Conservation (phyloP, 2,329 filamentous ascomycete species). For the Malbranchea cinnamomea region DNA sequence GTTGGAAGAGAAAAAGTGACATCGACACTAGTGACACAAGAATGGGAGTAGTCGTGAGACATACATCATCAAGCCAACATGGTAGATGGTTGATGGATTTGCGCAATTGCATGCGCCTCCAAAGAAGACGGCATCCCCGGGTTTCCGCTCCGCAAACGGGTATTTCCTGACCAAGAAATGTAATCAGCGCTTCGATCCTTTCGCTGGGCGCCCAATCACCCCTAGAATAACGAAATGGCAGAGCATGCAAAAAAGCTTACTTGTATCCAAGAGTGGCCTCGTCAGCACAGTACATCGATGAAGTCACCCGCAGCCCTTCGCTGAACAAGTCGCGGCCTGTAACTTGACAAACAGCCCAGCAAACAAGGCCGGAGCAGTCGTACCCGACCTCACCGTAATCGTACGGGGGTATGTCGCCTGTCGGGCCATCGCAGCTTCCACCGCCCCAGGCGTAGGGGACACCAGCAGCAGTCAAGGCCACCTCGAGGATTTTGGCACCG, state of each 20-base stretch:
- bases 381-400: slow-evolving; percentile 15
- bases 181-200: too few relatives aligned
- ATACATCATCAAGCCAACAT: slow-evolving; percentile 14
- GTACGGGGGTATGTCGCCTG: slow-evolving; percentile 13
- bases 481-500: slow-evolving; percentile 27
- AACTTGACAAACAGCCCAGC: slow-evolving; percentile 17
- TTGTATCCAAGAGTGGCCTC: slow-evolving; percentile 12
- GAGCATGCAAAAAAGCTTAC: slow-evolving; percentile 7
- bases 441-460: slow-evolving; percentile 20
- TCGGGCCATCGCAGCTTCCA: slow-evolving; percentile 15
- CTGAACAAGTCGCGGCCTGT: slow-evolving; percentile 16
- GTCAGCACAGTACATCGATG: slow-evolving; percentile 15
- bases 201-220: too few relatives aligned
- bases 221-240: background rate
- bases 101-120: slow-evolving; percentile 6
- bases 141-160: slow-evolving; percentile 11
- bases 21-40: slow-evolving; percentile 17
- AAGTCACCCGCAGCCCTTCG: slow-evolving; percentile 13
- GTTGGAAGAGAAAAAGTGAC: too few relatives aligned
- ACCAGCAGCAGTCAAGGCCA: slow-evolving; percentile 34
- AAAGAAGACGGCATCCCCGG: slow-evolving; percentile 17
- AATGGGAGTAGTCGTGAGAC: too few relatives aligned
- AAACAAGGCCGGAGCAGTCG: slow-evolving; percentile 16
- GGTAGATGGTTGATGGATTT: slow-evolving; percentile 9
- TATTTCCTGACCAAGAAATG: slow-evolving; percentile 11